Percentiles rank a stretch among this genome's conserved stretches.
These are phyloP conservation scores for Mucor lusitanicus DNA, from an alignment of 371 early-diverging fungal species.

Conservation along the genomic window DNA sequence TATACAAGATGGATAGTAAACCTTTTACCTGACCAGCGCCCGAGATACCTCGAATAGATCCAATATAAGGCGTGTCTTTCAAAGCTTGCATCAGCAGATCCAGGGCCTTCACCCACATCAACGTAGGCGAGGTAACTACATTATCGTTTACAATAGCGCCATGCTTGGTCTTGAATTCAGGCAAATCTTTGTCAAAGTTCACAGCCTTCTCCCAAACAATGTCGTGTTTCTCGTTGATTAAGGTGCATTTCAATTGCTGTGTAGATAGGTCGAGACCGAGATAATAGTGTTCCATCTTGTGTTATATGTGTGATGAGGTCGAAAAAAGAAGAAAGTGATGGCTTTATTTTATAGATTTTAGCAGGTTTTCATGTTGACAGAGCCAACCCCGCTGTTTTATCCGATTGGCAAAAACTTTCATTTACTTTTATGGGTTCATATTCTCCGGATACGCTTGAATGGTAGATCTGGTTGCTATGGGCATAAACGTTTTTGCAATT, in stretches of 20 bases:
- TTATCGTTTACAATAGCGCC: slow-evolving; percentile 56
- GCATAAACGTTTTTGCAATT: too few relatives aligned
- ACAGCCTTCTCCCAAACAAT: slow-evolving; percentile 54
- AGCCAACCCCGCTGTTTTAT: neutral
- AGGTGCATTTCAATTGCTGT: slow-evolving; percentile 75
- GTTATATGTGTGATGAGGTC: neutral
- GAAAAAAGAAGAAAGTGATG: neutral
- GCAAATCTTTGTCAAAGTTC: slow-evolving; percentile 61
- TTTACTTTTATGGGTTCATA: neutral
- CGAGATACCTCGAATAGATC: slow-evolving; percentile 57
- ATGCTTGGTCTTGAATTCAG: slow-evolving; percentile 53
- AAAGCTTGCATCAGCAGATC: slow-evolving; percentile 60
- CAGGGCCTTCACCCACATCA: slow-evolving; percentile 83
- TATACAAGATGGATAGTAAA: neutral
- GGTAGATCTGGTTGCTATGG: too few relatives aligned
- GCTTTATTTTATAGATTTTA: neutral
- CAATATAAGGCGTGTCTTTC: slow-evolving; percentile 22
- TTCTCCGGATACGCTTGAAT: neutral
- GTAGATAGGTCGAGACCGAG: slow-evolving; percentile 80
- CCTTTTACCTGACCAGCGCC: slow-evolving; percentile 71
- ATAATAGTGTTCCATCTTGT: slow-evolving; percentile 26
- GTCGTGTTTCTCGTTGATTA: slow-evolving; percentile 38
- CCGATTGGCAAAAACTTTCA: neutral
- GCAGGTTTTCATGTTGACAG: neutral
- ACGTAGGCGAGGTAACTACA: slow-evolving; percentile 65